Evolutionary conservation across 257 asterid species (phyloP).

Genomic region (Mitragyna speciosa): DNA sequence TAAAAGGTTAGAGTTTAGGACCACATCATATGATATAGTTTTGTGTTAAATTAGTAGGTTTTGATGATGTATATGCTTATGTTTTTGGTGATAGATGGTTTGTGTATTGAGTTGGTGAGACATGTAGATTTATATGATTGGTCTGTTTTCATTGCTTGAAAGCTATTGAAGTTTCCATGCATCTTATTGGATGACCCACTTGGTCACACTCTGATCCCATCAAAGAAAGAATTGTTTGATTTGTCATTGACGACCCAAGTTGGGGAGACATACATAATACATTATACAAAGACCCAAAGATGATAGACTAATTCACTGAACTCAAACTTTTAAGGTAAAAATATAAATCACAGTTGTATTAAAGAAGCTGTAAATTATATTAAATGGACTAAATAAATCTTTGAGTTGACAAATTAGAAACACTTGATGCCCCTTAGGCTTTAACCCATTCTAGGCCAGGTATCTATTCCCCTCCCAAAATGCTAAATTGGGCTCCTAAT

Average conservation of each 20-base stretch:
- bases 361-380: too few species aligned
- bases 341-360: too few species aligned
- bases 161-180: constrained; percentile 31
- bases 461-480: too few species aligned
- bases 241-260: constrained; percentile 26
- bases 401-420: too few species aligned
- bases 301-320: too few species aligned
- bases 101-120: constrained; percentile 15
- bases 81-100: constrained; percentile 4
- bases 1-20: background rate
- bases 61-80: constrained; percentile 36
- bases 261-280: background rate
- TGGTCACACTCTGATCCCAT: constrained; percentile 14
- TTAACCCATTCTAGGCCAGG: too few species aligned
- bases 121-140: background rate
- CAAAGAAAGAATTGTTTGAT: constrained; percentile 9
- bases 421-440: too few species aligned
- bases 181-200: constrained; percentile 13
- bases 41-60: background rate
- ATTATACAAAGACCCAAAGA: too few species aligned
- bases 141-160: constrained; percentile 5
- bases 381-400: too few species aligned
- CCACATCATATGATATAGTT: background rate
- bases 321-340: too few species aligned
- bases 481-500: too few species aligned